phyloP scores from a whole-genome alignment of 257 asterid genomes.

The Solanum tacnaense region DNA sequence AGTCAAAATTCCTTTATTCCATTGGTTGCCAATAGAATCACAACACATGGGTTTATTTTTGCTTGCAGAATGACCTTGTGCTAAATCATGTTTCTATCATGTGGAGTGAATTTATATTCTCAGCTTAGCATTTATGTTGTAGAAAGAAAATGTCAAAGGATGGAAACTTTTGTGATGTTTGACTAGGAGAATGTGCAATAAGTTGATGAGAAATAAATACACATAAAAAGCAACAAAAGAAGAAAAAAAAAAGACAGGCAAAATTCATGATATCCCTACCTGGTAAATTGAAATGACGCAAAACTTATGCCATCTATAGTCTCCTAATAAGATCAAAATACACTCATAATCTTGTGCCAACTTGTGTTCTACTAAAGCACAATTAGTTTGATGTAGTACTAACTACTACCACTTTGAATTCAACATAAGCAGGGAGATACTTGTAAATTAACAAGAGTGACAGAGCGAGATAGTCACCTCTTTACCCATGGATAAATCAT shows the following conservation, averaged over 20 bases:
- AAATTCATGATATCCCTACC: neutral
- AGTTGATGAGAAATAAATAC: neutral
- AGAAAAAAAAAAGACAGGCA: neutral
- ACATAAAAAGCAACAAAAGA: neutral
- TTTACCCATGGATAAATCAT: conserved; percentile 31
- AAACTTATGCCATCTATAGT: neutral
- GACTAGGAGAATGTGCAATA: neutral
- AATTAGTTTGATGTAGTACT: neutral
- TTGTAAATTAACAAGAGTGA: neutral
- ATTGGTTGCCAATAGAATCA: neutral
- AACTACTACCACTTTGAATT: neutral
- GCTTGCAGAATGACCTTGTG: neutral
- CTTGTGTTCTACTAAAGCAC: neutral
- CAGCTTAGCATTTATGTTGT: neutral
- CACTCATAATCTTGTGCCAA: neutral
- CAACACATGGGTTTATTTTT: neutral
- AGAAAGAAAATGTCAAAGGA: neutral
- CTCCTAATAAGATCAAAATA: neutral
- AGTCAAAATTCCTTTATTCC: neutral
- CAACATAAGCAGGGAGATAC: neutral
- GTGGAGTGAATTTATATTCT: neutral
- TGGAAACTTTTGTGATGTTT: neutral
- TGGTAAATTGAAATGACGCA: neutral
- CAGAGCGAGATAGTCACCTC: conserved; percentile 31
- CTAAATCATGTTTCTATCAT: neutral